Conservation (phyloP, 805 yeast genomes). For the Saturnispora silvae region DNA sequence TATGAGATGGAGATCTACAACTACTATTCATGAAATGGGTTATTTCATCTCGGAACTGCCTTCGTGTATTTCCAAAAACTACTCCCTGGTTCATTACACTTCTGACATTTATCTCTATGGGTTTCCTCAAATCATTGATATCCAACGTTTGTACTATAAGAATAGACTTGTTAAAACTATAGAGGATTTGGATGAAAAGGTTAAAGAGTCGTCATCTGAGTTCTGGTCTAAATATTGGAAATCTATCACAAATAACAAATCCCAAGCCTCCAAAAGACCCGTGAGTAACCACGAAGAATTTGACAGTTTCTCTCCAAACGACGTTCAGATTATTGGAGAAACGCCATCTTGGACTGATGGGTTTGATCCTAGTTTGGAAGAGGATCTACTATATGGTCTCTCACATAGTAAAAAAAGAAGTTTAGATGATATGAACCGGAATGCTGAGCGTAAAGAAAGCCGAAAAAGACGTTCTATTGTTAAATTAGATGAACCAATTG, state of each 20-base stretch:
- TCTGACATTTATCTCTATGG: slow-evolving; percentile 38
- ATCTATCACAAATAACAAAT: slow-evolving; percentile 15
- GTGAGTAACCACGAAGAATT: slow-evolving; percentile 13
- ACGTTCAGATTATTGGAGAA: slow-evolving; percentile 19
- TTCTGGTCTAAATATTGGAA: slow-evolving; percentile 52
- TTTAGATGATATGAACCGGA: neutral
- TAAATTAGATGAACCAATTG: slow-evolving; percentile 5
- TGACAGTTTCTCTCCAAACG: slow-evolving; percentile 10
- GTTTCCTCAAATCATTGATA: slow-evolving; percentile 43
- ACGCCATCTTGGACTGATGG: slow-evolving; percentile 20
- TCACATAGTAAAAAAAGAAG: neutral
- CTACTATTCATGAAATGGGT: slow-evolving; percentile 57
- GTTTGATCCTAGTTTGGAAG: slow-evolving; percentile 21
- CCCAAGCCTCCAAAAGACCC: slow-evolving; percentile 15
- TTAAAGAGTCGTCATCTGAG: slow-evolving; percentile 27
- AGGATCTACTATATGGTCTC: slow-evolving; percentile 8
- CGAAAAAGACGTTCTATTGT: neutral
- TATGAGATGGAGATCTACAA: slow-evolving; percentile 45
- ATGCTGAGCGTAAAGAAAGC: slow-evolving; percentile 1
- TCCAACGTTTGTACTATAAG: slow-evolving; percentile 44
- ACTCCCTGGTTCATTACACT: slow-evolving; percentile 33
- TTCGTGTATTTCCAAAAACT: slow-evolving; percentile 27
- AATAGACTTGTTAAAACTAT: slow-evolving; percentile 34
- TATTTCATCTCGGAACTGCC: slow-evolving; percentile 41
- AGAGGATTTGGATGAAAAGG: slow-evolving; percentile 23